phyloP scores from a whole-genome alignment of 345 rosid genomes.

The Ceriops tagal region DNA sequence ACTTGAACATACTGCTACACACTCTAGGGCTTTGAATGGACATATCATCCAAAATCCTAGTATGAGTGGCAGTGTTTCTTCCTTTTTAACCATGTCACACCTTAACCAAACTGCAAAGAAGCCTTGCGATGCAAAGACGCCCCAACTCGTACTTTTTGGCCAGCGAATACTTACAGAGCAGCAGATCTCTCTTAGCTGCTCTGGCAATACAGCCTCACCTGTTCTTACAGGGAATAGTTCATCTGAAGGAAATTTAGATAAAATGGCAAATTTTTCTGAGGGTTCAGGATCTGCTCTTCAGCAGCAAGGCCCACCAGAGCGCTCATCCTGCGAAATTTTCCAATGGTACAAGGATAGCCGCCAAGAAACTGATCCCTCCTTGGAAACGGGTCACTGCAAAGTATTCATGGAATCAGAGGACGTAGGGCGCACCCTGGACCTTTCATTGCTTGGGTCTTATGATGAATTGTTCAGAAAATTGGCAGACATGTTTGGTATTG shows the following conservation, averaged over 20 bases:
- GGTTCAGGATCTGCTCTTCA: slow-evolving; percentile 23
- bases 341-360: slow-evolving; percentile 34
- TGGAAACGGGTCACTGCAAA: slow-evolving; percentile 48
- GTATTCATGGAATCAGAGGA: slow-evolving; percentile 60
- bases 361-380: slow-evolving; percentile 32
- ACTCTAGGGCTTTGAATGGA: slow-evolving; percentile 27
- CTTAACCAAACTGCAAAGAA: slow-evolving; percentile 25
- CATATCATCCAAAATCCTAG: slow-evolving; percentile 31
- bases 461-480: slow-evolving; percentile 43
- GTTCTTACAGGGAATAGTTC: slow-evolving; percentile 27
- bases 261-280: slow-evolving; percentile 16
- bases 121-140: slow-evolving; percentile 13
- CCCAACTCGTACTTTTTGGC: slow-evolving; percentile 29
- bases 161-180: slow-evolving; percentile 32
- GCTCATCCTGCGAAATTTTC: slow-evolving; percentile 26
- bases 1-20: slow-evolving; percentile 35
- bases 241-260: slow-evolving; percentile 22
- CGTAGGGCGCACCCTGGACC: slow-evolving; percentile 54
- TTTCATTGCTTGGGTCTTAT: slow-evolving; percentile 41
- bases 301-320: slow-evolving; percentile 31
- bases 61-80: slow-evolving; percentile 35
- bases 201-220: slow-evolving; percentile 33
- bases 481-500: slow-evolving; percentile 44
- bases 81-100: slow-evolving; percentile 46
- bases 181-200: slow-evolving; percentile 34